phyloP scores from a whole-genome alignment of 148 eudicot species.

The Camellia sinensis region DNA sequence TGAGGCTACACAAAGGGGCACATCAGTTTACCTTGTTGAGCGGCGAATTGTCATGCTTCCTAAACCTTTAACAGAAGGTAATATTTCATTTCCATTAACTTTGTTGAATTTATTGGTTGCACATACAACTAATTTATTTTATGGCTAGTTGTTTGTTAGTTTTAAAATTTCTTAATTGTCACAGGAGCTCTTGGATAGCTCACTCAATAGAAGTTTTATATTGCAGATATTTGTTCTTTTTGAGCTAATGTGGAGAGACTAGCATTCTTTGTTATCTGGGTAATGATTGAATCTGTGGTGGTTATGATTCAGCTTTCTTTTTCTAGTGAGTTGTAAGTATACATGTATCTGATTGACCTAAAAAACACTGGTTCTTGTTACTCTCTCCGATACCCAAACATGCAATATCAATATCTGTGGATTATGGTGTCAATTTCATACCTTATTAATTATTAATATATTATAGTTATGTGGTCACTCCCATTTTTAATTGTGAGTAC shows the following conservation, averaged over 20 bases:
- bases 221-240: slow-evolving; percentile 92
- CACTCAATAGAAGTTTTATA: slow-evolving; percentile 13
- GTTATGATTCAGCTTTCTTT: not conserved
- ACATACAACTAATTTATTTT: not conserved
- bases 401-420: no score
- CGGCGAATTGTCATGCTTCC: slow-evolving; percentile 98
- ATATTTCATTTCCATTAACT: not conserved
- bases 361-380: no score
- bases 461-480: not conserved
- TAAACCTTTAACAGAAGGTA: slow-evolving; percentile 96
- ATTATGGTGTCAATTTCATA: slow-evolving; percentile 3
- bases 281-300: slow-evolving; percentile 18
- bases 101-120: not conserved
- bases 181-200: not conserved
- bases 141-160: not conserved
- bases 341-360: no score
- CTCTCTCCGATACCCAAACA: no score
- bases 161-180: not conserved
- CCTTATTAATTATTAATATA: not conserved
- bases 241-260: slow-evolving; percentile 93
- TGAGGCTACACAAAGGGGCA: slow-evolving; percentile 95
- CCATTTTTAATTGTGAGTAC: not conserved
- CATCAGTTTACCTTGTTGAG: slow-evolving; percentile 96
- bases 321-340: no score
- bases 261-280: slow-evolving; percentile 97